phyloP scores from a whole-genome alignment of 345 rosid species.

The Boechera retrofracta region DNA sequence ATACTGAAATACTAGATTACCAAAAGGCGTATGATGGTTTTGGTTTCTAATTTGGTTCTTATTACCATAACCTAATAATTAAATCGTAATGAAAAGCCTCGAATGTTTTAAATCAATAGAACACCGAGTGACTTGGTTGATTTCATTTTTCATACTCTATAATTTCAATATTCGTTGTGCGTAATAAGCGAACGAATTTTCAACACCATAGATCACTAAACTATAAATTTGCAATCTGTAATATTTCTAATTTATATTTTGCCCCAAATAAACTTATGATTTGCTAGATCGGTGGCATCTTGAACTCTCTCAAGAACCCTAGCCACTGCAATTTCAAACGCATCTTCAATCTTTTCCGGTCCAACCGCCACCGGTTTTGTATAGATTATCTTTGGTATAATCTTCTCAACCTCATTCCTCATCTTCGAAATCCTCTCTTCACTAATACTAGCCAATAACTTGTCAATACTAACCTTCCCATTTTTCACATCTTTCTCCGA shows the following conservation, averaged over 20 bases:
- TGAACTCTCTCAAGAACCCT: conserved; percentile 48
- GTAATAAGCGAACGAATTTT: too few species aligned
- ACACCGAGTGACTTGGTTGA: too few species aligned
- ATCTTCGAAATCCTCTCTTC: conserved; percentile 32
- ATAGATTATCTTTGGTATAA: conserved; percentile 59
- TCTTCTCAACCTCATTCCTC: conserved; percentile 51
- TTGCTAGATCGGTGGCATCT: conserved; percentile 18
- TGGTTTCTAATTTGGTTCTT: too few species aligned
- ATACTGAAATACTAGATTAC: too few species aligned
- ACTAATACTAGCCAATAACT: conserved; percentile 32
- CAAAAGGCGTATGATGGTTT: too few species aligned
- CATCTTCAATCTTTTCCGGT: conserved; percentile 45
- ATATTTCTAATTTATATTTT: background rate
- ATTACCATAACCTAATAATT: too few species aligned
- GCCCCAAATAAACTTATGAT: background rate
- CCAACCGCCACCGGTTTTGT: conserved; percentile 42
- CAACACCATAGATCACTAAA: background rate
- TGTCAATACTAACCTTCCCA: conserved; percentile 32
- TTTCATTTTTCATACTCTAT: background rate
- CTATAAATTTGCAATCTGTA: background rate
- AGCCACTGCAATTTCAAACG: conserved; percentile 51
- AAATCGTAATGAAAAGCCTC: background rate
- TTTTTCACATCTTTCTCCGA: conserved; percentile 29
- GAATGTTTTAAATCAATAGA: background rate
- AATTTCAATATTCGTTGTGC: too few species aligned